Base-by-base conservation (phyloP, 2,329 filamentous ascomycete genomes). In the Hansfordia pulvinata region DNA sequence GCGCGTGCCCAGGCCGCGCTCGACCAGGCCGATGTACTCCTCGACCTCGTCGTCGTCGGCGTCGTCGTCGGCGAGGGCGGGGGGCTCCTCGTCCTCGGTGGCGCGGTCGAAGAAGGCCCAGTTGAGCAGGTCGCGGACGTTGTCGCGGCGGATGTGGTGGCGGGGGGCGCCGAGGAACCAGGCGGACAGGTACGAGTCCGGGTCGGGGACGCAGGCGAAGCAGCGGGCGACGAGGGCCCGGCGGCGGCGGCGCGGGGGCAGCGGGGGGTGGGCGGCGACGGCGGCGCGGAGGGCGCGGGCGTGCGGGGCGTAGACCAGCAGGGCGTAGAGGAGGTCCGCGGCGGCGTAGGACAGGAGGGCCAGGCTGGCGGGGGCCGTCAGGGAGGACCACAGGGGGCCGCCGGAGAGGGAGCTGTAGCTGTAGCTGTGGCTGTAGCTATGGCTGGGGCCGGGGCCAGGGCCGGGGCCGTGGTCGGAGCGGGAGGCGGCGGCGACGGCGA, bases 121-220 rank as follows among this genome's bases (percentile, higher is more conserved):
- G 7, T 66, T 54, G 13, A 78, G 46, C 37, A 79, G 81, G 34
- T 78, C 70, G 36, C 60, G 62, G 27, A 81, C 49, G 39, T 82
- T 79, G n/a, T 80, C 73, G n/a, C 64, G 55, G 23, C 62, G 58
- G 29, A 83, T 69, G 18, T 76, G 69, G 11, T 54, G 45, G 2
- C 56, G 30, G 8, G 62, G 53, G 2, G 74, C 69, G 17, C 66
- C 69, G n/a, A 72, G 54, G 35, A 81, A 80, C 77, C 77, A 83
- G 32, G 60, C 57, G 25, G 53, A 57, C 21, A 83, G 36, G 39
- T 77, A 82, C 13, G 47, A 47, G 28, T 69, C 63, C 1, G 58
- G 52, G 34, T 72, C 61, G 1, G 64, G 53, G 4, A 76, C 58
- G 36, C 64, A 69, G 17, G 51, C 52, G 32, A 64, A 53, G 46